phyloP scores from a whole-genome alignment of 768 basidiomycete species.

The Pilatotrama ljubarskyi region DNA sequence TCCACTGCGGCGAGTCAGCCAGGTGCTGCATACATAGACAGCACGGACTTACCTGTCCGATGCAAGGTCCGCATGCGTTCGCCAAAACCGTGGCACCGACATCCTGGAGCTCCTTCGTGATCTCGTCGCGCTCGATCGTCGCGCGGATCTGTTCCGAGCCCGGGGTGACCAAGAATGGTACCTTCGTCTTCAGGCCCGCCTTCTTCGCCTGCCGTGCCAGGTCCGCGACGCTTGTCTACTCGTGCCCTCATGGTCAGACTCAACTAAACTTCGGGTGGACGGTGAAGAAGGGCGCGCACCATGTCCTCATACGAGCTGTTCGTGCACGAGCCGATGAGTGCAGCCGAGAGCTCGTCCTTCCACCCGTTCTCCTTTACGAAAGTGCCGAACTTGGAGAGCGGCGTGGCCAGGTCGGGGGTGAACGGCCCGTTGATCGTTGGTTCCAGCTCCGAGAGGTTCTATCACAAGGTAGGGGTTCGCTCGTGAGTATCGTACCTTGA shows the following conservation, averaged over 20 bases:
- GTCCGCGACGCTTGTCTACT: conserved; percentile 86
- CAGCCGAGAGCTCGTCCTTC: conserved; percentile 91
- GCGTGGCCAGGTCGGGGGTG: conserved; percentile 95
- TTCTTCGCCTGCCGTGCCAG: conserved; percentile 86
- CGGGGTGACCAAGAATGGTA: conserved; percentile 86
- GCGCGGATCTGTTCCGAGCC: conserved; percentile 97
- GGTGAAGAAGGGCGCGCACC: conserved; percentile 44
- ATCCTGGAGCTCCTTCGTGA: conserved; percentile 77
- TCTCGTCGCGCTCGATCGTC: conserved; percentile 92
- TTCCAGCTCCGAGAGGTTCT: conserved; percentile 89
- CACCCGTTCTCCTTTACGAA: conserved; percentile 86
- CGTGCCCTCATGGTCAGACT: conserved; percentile 10
- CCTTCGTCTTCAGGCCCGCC: conserved; percentile 79
- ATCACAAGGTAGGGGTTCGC: no score
- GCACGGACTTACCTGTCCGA: conserved; percentile 70
- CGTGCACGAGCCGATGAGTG: conserved; percentile 97
- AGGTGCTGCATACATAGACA: neutral
- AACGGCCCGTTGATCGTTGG: conserved; percentile 96
- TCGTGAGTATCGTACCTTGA: no score
- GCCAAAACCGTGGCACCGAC: conserved; percentile 95
- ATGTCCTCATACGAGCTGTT: conserved; percentile 98
- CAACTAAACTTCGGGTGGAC: neutral
- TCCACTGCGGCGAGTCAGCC: conserved; percentile 62
- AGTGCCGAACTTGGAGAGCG: conserved; percentile 81
- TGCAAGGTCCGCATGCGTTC: conserved; percentile 98